Base-by-base conservation (phyloP, 208 protist genomes). In the Leishmania martiniquensis region DNA sequence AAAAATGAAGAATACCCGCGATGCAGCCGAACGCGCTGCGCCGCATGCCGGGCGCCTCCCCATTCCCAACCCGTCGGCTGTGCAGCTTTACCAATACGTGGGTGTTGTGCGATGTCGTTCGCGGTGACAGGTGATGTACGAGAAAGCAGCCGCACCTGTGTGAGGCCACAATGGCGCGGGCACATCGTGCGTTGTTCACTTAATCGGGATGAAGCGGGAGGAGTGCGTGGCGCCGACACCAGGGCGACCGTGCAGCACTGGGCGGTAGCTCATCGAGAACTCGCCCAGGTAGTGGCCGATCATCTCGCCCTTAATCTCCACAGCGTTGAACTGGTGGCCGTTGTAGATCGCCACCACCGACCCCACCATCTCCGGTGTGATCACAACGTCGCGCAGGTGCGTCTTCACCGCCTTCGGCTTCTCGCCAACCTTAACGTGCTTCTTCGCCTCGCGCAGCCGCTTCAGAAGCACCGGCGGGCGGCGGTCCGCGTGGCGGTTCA, bases 221-320 rank as follows among this genome's bases (percentile, higher is more conserved):
- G 96, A 99, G 91, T 98, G 91, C 76, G 98, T 99, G 76, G 98
- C 98, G 94, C 98, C 99, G 59, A 99, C 97, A 99, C 99, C 99
- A 81, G 99, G 98, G 81, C 98, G 97, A 85, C 99, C 99, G 94
- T 99, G 99, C 47, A 92, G 92, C 77, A 99, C 99, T 59, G 98
- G 98, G 91, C 99, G 99, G 98, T 99, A 99, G 63, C 99, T 86
- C 71, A 92, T 87, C 69, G 99, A 99, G 95, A 99, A 99, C 94
- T 99, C 99, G 78, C 97, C 99, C n/a, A 99, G 91, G 93, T 99
- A 99, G 88, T 99, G 98, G 72, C 99, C 99, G 81, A 99, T 97
- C 99, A 99, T 99, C 88, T 99, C 99, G 81, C 99, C 96, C 93
- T 99, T 99, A 89, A 99, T 97, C 93, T 99, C 99, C 81, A 99